Evolutionary conservation across 2,329 filamentous ascomycete species (phyloP), one percentile per base, ranked within the genome.

Genomic region (Neoscytalidium dimidiatum): DNA sequence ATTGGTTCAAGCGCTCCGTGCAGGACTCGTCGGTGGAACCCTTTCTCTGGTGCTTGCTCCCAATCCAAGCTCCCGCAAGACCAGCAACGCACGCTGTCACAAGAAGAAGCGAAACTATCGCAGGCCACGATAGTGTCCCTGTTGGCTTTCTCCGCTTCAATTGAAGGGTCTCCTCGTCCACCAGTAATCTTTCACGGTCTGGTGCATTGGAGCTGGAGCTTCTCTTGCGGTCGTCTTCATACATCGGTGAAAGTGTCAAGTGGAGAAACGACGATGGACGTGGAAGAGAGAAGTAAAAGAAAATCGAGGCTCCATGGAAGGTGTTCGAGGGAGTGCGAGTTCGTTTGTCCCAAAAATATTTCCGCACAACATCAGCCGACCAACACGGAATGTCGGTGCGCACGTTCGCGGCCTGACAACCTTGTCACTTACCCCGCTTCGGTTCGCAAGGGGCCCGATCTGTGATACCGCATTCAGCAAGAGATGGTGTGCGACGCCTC

Each of bases 1-100:
- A 75, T 26, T 71, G 68, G 17, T 73, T 74, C 23, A 73, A 67
- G 49, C 74, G 69, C 52, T 68, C 29, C 11, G 74, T 71, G 63
- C 74, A 74, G 53, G 71, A 72, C 0, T 67, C 58, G 51, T 75
- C 73, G 13, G 29, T 46, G 68, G 64, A 41, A 72, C 62, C 14
- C 52, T 26, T 43, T 68, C 66, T 21, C 58, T 56, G 17, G 57
- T 60, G 49, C 53, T 68, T 43, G 28, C 48, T 26, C 21, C 62
- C 67, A 19, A 66, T 65, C 67, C 69, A 73, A 8, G 69, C 72
- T 58, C 73, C 73, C 29, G 70, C 58, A 2, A 66, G 38, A 1
- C 68, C 69, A 8, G 73, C 73, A 2, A 71, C 14, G 19, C 71
- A 49, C 28, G 70, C 67, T 6, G 70, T 71, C 23, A 66, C 64